These are phyloP conservation scores for Penicillium taxi DNA, from an alignment of 495 filamentous ascomycete species.

Conservation along the genomic window DNA sequence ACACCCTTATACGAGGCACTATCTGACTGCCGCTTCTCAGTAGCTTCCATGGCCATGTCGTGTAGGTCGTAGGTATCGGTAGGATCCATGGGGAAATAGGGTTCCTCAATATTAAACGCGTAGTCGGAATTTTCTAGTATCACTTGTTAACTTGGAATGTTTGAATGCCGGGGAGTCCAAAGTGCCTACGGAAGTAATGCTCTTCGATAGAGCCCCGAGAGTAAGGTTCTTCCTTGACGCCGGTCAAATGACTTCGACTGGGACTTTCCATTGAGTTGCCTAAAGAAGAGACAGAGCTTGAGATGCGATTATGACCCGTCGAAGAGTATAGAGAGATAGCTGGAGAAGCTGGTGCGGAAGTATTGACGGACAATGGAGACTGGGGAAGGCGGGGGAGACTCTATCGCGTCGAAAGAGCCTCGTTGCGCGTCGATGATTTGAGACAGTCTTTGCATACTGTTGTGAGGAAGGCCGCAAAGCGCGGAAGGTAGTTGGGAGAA, in stretches of 20 bases:
- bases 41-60: slow-evolving; percentile 53
- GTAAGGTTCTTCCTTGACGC: slow-evolving; percentile 46
- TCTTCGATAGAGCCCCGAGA: slow-evolving; percentile 37
- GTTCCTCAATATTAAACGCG: slow-evolving; percentile 25
- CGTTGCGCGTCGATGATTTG: slow-evolving; percentile 15
- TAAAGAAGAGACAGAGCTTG: slow-evolving; percentile 54
- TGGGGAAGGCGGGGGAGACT: slow-evolving; percentile 14
- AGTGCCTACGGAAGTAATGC: slow-evolving; percentile 38
- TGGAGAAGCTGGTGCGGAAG: slow-evolving; percentile 39
- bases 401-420: slow-evolving; percentile 18
- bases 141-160: slow-evolving; percentile 2
- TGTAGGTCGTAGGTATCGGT: slow-evolving; percentile 53
- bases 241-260: slow-evolving; percentile 40
- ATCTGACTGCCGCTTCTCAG: slow-evolving; percentile 57
- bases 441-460: slow-evolving; percentile 18
- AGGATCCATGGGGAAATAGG: slow-evolving; percentile 26
- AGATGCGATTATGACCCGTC: slow-evolving; percentile 34
- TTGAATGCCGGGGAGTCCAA: slow-evolving; percentile 12
- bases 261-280: slow-evolving; percentile 46
- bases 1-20: slow-evolving; percentile 59
- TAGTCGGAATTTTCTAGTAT: slow-evolving; percentile 34
- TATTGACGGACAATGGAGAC: slow-evolving; percentile 29
- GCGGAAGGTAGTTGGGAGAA: slow-evolving; percentile 5
- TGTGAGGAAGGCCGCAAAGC: slow-evolving; percentile 8
- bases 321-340: slow-evolving; percentile 37